Percentiles rank a stretch among this genome's conserved stretches.
Conservation (phyloP, 1,139 yeast species). For the Pichia sp. region DNA sequence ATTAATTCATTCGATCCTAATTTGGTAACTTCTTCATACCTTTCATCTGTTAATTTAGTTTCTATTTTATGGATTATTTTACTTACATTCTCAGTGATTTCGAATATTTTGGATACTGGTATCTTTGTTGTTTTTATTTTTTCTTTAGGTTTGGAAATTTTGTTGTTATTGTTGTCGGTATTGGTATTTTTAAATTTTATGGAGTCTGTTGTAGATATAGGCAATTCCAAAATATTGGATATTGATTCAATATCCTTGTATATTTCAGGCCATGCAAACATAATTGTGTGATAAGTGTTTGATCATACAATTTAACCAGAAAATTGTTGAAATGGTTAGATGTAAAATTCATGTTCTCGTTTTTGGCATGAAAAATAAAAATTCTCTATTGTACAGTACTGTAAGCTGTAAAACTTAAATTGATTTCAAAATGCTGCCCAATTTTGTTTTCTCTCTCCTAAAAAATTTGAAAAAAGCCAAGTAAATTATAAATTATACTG, state of each 20-base stretch:
- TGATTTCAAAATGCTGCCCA: neutral
- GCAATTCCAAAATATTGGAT: neutral
- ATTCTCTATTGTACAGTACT: neutral
- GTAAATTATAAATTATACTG: neutral
- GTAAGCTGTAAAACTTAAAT: no score
- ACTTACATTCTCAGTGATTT: neutral
- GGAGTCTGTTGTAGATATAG: neutral
- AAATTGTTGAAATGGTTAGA: neutral
- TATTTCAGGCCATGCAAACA: neutral
- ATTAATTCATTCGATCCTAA: neutral
- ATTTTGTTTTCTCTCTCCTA: no score
- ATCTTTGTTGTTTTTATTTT: neutral
- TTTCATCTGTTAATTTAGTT: neutral
- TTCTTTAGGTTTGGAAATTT: neutral
- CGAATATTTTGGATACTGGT: neutral
- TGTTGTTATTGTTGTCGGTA: neutral
- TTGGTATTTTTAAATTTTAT: neutral
- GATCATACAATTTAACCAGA: neutral
- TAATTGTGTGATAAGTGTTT: neutral
- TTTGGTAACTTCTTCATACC: neutral
- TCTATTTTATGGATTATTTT: neutral
- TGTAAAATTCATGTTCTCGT: neutral
- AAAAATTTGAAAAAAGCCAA: neutral
- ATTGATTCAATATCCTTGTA: neutral
- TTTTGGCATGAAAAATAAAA: neutral